Conservation (phyloP, 176 grass and related monocot genomes). For the Oryza longistaminata region DNA sequence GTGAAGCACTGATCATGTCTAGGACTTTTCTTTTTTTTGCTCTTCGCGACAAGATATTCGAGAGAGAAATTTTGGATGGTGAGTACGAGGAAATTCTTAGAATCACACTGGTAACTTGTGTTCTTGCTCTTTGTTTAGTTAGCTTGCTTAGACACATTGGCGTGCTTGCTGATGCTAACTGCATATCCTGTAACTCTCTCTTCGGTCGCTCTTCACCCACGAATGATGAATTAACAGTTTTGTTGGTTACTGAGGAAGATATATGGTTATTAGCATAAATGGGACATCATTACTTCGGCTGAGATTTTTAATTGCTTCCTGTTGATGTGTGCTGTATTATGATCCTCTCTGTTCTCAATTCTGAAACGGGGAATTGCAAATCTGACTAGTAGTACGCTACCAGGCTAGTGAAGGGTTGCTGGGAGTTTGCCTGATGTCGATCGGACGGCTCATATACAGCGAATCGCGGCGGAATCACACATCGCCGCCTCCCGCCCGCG, state of each 20-base stretch:
- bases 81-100: background rate
- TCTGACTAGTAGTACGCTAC: background rate
- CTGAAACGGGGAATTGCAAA: background rate
- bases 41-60: too few species aligned
- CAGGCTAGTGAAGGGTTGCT: too few species aligned
- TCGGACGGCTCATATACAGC: background rate
- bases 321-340: background rate
- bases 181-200: background rate
- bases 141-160: background rate
- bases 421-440: background rate
- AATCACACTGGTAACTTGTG: background rate
- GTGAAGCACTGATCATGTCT: background rate
- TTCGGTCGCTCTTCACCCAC: too few species aligned
- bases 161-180: background rate
- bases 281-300: background rate
- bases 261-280: background rate
- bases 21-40: background rate
- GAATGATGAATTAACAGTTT: background rate
- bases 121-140: background rate
- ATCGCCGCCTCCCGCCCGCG: too few species aligned
- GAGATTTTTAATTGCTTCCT: background rate
- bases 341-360: background rate
- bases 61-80: too few species aligned
- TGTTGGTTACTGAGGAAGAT: background rate
- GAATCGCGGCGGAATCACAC: conserved; percentile 18